Evolutionary conservation across 805 yeast genomes (phyloP), one percentile per base, ranked within the genome.

Genomic region (Candida morakotiae): DNA sequence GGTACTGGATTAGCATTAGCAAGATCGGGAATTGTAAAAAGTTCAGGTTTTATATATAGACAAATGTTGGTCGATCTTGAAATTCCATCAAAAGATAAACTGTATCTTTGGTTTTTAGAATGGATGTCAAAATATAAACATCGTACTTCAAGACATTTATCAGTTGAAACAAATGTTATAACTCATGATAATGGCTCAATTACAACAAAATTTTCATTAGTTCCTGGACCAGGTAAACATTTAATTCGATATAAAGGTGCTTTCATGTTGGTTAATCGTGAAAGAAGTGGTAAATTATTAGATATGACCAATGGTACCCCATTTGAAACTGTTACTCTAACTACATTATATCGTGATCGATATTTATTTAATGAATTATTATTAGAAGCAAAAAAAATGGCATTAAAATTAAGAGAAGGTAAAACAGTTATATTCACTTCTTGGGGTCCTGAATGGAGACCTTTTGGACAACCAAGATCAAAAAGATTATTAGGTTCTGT

Each of bases 361-460:
- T 62, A 63, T 33, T 60, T 91, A 18, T 83, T 93, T 51, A 67
- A 71, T 20, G 79, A 83, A 7, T 66, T 93, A 43, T 67, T 93
- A 37, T 73, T 71, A 13, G 98, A 93, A 51, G 98, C 98, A 3
- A 87, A 89, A 51, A 62, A 69, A 26, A 62, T 87, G 65, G 98
- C 98, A 0, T 69, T 88, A 54, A 78, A 77, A 49, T 73, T 82
- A 21, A 82, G 84, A 42, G 95, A 87, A 54, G 98, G 98, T 6
- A 91, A 88, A 54, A 93, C 98, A 0, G 98, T 93, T 6, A 64
- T 93, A 4, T 93, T 77, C 58, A 87, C 96, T 3, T 84, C 96
- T 9, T 91, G 93, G 87, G 98, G 98, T 1, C 96, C 96, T 20
- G 98, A 93, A 54, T 93, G 98, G 98, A 72, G 98, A 52, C 95